Evolutionary conservation across 257 asterid genomes (phyloP), one percentile per base, ranked within the genome.

Genomic region (Solanum dulcamara): DNA sequence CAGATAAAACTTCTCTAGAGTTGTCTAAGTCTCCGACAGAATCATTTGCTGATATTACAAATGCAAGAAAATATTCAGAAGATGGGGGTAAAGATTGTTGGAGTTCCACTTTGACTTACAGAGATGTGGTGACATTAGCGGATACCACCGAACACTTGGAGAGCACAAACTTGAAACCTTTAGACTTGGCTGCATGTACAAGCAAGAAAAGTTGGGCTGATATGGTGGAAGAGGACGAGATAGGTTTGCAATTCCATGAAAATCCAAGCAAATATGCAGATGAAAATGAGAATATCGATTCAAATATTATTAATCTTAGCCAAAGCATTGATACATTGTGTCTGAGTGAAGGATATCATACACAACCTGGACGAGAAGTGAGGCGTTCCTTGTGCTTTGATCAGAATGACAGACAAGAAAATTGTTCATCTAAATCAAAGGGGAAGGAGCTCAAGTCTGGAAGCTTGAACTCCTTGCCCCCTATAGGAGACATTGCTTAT

Each of bases 141-240:
- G 85, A 85, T 70, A 66, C 85, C 35, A 83, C 51, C 30, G 84
- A 85, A 62, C 40, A 80, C 46, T 55, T 59, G 30, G 53, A 84
- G 50, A 80, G 68, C 20, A 48, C 83, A 38, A 32, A 64, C 59
- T 7, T 64, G 8, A 84, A 85, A 83, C n/a, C 68, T 30, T 46
- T 28, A 0, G 84, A 68, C 74, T 28, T 20, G 40, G 32, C 85
- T 20, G 64, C 46, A 20, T 24, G 88, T 22, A 85, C 84, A 50
- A 83, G 35, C 14, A 87, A 88, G 87, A 93, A 88, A 88, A 91
- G 92, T 68, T 93, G 98, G 98, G 98, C 98, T 51, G 97, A 93
- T 85, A 91, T 91, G 92, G 98, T 91, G 85, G 98, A 95, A 81
- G 96, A 94, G 86, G 97, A 93, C 0, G 94, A 90, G 67, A 75